Evolutionary conservation across 2,329 filamentous ascomycete genomes (phyloP), one percentile per base, ranked within the genome.

Genomic region (Spiromastix sp.): DNA sequence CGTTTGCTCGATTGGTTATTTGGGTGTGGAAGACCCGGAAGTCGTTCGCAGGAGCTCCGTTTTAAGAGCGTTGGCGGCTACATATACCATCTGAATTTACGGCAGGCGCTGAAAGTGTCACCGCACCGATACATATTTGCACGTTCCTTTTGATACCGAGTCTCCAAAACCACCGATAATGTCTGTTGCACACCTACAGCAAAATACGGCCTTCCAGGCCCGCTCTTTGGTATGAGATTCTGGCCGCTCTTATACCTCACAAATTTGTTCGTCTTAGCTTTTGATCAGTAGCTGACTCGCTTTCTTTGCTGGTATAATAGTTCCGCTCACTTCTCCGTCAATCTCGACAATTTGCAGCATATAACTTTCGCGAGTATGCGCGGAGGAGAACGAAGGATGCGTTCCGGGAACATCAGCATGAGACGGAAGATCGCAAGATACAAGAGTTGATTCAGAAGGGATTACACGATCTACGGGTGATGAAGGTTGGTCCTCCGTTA

Each of bases 291-390:
- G 26, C n/a, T 17, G 22, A n/a, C 37, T 38, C 15, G 37, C 25
- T 25, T 21, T 22, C 32, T 19, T 13, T 20, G 15, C 10, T 21
- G 7, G 7, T 15, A 5, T 10, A 30, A 9, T 44, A 94, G 87
- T 96, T 94, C 64, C 87, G 91, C 47, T 89, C 89, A 54, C 70
- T 98, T 50, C 70, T 96, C 52, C 82, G 87, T 49, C 82, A 91
- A 60, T 79, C 85, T 43, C 71, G 73, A 42, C 83, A 94, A 55
- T 96, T 98, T 61, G 76, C 85, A 43, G 77, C 82, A 48, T 98
- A 96, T 70, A 98, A 96, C 66, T 98, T 95, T 72, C 78, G 91
- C 64, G 89, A 95, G 60, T 98, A 98, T 63, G 87, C 91, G 36
- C 82, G 79, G 63, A 80, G 91, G 55, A 77, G 89, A 60, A 94